Conservation (phyloP, 129 eudicot genomes). For the Artemisia annua region DNA sequence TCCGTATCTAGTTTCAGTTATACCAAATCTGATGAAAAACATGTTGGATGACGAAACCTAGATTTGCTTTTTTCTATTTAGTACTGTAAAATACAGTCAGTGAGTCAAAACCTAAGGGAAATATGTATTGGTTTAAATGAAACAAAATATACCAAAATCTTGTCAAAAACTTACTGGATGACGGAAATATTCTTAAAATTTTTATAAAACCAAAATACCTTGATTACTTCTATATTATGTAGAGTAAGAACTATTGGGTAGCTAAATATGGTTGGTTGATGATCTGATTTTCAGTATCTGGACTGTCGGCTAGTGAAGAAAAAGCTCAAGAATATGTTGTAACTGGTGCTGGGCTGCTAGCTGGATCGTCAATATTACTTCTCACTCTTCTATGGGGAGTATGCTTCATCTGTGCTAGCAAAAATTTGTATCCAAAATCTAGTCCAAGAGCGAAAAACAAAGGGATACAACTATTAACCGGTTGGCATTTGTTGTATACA, state of each 20-base stretch:
- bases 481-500: conserved; percentile 22
- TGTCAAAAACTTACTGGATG: background rate
- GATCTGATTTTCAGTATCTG: conserved; percentile 28
- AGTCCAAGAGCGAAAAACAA: background rate
- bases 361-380: conserved; percentile 68
- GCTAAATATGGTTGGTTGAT: conserved; percentile 1
- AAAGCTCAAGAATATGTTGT: conserved; percentile 57
- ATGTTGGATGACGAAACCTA: too few species aligned
- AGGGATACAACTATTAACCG: conserved; percentile 17
- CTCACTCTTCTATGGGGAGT: conserved; percentile 70
- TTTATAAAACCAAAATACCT: too few species aligned
- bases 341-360: conserved; percentile 70
- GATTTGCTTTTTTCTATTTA: too few species aligned
- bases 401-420: conserved; percentile 44
- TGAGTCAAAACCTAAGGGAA: too few species aligned
- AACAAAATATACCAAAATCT: background rate
- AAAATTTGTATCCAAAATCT: conserved; percentile 36
- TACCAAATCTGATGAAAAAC: too few species aligned
- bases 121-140: too few species aligned
- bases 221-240: too few species aligned
- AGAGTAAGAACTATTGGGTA: too few species aligned
- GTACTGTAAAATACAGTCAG: too few species aligned
- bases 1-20: too few species aligned
- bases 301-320: conserved; percentile 45
- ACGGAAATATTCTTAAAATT: too few species aligned